Evolutionary conservation across 495 filamentous ascomycete genomes (phyloP), one percentile per base, ranked within the genome.

Genomic region (Lasiosphaeria ovina): DNA sequence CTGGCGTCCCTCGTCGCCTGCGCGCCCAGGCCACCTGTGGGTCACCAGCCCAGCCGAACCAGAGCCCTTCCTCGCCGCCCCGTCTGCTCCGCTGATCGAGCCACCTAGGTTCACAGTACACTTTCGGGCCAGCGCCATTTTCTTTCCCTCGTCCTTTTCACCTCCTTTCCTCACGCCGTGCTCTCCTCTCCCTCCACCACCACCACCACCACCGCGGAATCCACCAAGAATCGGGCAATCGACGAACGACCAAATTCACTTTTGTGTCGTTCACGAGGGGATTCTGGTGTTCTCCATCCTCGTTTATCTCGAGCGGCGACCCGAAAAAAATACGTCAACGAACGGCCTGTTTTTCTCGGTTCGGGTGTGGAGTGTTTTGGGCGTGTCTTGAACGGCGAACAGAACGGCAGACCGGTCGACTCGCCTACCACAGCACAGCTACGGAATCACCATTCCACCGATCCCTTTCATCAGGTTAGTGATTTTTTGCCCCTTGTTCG

Each of bases 241-340:
- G 68, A 73, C 70, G 64, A 65, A 60, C 70, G 72, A 65, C 72
- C 72, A 74, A 71, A 74, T 74, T 74, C 69, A 66, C 49, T 74
- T 74, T 74, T 74, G 72, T 60, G 70, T 73, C 66, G 72, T 73
- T 72, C 66, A 62, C 58, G 56, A 59, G 56, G 57, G 69, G 65
- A 68, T 74, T 72, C 66, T 58, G 66, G 57, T 68, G 57, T 51
- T 38, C 52, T 65, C 59, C 55, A 58, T 65, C 60, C 63, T 66
- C 65, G 54, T 62, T 66, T 58, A 55, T 47, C 55, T 69, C 61
- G 67, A 62, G 52, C 58, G 55, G 58, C 56, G 48, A 54, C 54
- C 42, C 36, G 44, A 51, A 47, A 57, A 58, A 40, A 58, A 57
- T 53, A 54, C 44, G 57, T 51, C 54, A 49, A 47, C 54, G n/a